A percentile compares a stretch with the other conserved stretches of the same genome.
These are phyloP conservation scores for Udeniomyces megalosporus DNA, from an alignment of 768 basidiomycete genomes.

Conservation along the genomic window DNA sequence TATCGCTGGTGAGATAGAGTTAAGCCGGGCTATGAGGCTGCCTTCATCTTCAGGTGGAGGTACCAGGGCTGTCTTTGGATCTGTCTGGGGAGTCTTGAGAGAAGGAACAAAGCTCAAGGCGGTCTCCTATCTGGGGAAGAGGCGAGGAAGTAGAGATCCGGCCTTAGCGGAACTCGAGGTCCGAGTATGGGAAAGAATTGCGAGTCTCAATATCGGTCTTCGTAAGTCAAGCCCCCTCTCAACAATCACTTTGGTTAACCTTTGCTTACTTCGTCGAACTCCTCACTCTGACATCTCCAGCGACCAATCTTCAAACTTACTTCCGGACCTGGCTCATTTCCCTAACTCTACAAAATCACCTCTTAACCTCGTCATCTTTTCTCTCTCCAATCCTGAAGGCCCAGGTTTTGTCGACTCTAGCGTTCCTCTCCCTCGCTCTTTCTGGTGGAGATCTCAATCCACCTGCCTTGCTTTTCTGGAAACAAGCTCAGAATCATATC, in stretches of 20 bases:
- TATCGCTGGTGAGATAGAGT: too few species aligned
- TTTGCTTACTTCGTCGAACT: not conserved
- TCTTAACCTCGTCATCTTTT: not conserved
- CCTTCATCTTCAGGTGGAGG: too few species aligned
- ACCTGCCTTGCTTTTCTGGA: not conserved
- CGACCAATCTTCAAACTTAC: not conserved
- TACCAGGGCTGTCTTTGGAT: not conserved
- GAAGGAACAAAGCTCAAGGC: not conserved
- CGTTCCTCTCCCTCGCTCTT: constrained; percentile 2
- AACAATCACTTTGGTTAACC: not conserved
- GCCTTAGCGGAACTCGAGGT: not conserved
- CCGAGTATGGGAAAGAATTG: not conserved
- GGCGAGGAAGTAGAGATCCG: not conserved
- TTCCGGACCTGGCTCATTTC: not conserved
- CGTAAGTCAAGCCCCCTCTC: not conserved
- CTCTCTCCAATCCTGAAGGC: not conserved
- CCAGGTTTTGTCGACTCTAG: not conserved
- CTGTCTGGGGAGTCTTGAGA: not conserved
- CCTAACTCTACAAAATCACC: not conserved
- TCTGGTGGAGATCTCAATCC: not conserved
- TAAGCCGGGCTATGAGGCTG: too few species aligned
- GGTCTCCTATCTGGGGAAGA: not conserved
- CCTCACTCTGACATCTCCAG: not conserved
- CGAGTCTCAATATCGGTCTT: not conserved
- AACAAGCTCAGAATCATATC: not conserved